phyloP scores from a whole-genome alignment of 2,329 filamentous ascomycete species.

The Colletotrichum sp. region DNA sequence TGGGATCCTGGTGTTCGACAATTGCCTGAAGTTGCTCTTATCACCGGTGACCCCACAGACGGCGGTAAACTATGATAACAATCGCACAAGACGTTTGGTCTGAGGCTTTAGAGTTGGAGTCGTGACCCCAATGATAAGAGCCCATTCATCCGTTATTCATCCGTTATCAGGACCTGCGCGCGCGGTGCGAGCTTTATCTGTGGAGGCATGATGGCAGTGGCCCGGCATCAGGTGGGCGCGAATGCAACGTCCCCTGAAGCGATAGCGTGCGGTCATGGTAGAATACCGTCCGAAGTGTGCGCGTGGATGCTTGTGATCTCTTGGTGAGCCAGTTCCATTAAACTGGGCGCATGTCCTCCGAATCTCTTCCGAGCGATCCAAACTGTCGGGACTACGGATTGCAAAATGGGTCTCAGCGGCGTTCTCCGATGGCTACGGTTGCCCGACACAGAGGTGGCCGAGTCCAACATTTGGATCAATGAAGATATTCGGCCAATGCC shows the following conservation, averaged over 20 bases:
- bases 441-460: conserved; percentile 3
- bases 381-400: not conserved
- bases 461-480: conserved; percentile 23
- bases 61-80: not conserved
- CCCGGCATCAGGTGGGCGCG: not conserved
- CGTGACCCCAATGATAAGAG: conserved; percentile 11
- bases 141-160: not conserved
- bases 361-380: not conserved
- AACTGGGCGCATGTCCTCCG: not conserved
- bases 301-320: not conserved
- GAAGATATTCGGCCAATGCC: conserved; percentile 21
- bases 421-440: conserved; percentile 5
- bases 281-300: not conserved
- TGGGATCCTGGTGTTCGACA: not conserved
- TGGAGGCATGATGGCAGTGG: not conserved
- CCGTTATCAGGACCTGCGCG: not conserved
- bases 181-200: not conserved
- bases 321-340: not conserved
- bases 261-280: not conserved
- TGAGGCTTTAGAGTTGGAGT: not conserved
- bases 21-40: not conserved
- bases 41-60: not conserved
- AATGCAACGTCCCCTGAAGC: not conserved
- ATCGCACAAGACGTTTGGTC: not conserved
- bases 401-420: not conserved